Percentiles rank a stretch among this genome's conserved stretches.
These are phyloP conservation scores for Gaultheria prostrata DNA, from an alignment of 148 eudicot genomes.

Conservation along the genomic window DNA sequence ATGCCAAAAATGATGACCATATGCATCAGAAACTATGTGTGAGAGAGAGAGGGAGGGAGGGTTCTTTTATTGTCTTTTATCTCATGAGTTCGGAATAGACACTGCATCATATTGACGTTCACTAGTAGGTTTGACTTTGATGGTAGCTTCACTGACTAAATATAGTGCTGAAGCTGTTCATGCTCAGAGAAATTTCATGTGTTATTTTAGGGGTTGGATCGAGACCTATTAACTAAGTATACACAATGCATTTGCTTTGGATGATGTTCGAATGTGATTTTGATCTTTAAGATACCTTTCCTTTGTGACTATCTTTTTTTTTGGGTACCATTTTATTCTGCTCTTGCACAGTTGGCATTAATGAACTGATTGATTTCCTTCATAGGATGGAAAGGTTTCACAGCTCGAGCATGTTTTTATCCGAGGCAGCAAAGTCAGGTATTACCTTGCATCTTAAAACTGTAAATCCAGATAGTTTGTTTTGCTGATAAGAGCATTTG, in stretches of 20 bases:
- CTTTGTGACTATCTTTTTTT: not conserved
- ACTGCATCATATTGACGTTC: not conserved
- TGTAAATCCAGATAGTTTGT: not conserved
- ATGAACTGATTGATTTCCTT: not conserved
- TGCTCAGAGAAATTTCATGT: not conserved
- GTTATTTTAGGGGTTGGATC: not conserved
- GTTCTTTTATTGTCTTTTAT: not conserved
- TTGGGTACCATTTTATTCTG: not conserved
- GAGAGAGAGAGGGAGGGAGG: not conserved
- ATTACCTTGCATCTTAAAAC: not conserved
- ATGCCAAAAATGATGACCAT: not conserved
- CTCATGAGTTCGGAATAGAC: not conserved
- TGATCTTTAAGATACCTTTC: not conserved
- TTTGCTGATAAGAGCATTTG: not conserved
- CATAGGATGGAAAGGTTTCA: slow-evolving; percentile 90
- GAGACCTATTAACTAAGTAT: not conserved
- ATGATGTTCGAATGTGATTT: not conserved
- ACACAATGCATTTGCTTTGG: not conserved
- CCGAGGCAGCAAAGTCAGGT: slow-evolving; percentile 98
- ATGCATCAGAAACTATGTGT: not conserved
- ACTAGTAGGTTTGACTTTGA: not conserved
- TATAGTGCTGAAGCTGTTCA: not conserved
- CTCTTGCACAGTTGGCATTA: not conserved
- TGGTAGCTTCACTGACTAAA: not conserved
- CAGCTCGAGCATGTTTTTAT: slow-evolving; percentile 97